phyloP scores from a whole-genome alignment of 1,284 basidiomycete species.

The Boletus calvinii region DNA sequence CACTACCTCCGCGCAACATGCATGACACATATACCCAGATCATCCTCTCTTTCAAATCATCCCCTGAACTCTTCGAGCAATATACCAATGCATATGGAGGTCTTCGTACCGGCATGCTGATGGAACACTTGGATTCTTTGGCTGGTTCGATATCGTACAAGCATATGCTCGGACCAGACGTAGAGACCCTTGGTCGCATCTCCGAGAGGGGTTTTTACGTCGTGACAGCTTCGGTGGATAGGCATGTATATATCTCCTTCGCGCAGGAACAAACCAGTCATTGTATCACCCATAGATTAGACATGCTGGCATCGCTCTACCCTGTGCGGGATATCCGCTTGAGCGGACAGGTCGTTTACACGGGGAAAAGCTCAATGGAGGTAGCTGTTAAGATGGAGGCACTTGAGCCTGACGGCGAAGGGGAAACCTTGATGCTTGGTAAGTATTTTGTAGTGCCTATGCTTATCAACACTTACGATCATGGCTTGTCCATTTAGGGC shows the following conservation, averaged over 20 bases:
- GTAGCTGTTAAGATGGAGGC: slow-evolving; percentile 82
- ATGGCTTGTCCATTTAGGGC: slow-evolving; percentile 39
- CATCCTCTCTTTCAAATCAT: slow-evolving; percentile 59
- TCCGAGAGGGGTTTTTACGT: slow-evolving; percentile 72
- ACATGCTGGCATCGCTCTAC: slow-evolving; percentile 59
- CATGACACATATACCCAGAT: slow-evolving; percentile 69
- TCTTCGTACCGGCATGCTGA: slow-evolving; percentile 65
- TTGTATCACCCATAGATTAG: slow-evolving; percentile 43
- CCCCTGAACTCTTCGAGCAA: slow-evolving; percentile 56
- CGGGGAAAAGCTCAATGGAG: slow-evolving; percentile 77
- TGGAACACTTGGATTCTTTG: slow-evolving; percentile 79
- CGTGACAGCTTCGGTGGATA: slow-evolving; percentile 79
- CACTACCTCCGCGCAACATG: slow-evolving; percentile 53
- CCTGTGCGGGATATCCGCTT: slow-evolving; percentile 67
- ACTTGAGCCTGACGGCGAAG: slow-evolving; percentile 44
- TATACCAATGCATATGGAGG: slow-evolving; percentile 71
- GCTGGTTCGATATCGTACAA: slow-evolving; percentile 83
- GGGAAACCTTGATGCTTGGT: slow-evolving; percentile 70
- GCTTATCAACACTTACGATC: background rate
- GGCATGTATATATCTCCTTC: slow-evolving; percentile 38
- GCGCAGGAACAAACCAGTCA: background rate
- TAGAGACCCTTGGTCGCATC: slow-evolving; percentile 51
- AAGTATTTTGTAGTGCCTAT: slow-evolving; percentile 13
- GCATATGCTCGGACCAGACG: slow-evolving; percentile 68
- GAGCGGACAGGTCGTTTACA: slow-evolving; percentile 79